phyloP scores from a whole-genome alignment of 352 stramenopile species.

The Blastocystis sp. region DNA sequence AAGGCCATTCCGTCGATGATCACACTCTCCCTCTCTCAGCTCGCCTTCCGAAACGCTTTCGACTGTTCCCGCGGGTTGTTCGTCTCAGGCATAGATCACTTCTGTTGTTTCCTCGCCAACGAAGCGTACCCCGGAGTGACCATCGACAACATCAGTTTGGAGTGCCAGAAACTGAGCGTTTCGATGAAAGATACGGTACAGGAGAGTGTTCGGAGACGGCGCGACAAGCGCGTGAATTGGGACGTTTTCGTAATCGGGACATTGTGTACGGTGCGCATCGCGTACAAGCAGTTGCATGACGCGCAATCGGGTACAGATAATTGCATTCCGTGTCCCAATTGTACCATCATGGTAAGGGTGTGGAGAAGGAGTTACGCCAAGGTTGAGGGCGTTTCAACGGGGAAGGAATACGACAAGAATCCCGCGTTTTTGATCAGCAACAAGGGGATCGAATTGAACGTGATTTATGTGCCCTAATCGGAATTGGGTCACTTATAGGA shows the following conservation, averaged over 20 bases:
- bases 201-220: background rate
- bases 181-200: conserved; percentile 8
- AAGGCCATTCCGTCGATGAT: conserved; percentile 15
- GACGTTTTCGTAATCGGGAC: conserved; percentile 19
- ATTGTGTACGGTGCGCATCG: background rate
- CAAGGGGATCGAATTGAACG: conserved; percentile 18
- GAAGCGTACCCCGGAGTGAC: conserved; percentile 7
- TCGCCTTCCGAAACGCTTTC: background rate
- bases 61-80: background rate
- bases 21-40: conserved; percentile 5
- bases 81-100: background rate
- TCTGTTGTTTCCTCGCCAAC: conserved; percentile 43
- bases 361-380: background rate
- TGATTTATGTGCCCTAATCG: background rate
- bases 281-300: conserved; percentile 22
- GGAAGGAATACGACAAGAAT: conserved; percentile 43
- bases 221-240: conserved; percentile 66
- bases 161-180: conserved; percentile 14
- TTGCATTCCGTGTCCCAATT: background rate
- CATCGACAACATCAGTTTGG: background rate
- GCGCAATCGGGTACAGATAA: background rate
- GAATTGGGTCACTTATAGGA: conserved; percentile 1
- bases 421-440: conserved; percentile 35
- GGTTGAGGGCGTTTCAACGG: conserved; percentile 35
- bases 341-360: background rate